These are phyloP conservation scores for Biscogniauxia sp. DNA, from an alignment of 2,329 filamentous ascomycete species.

Conservation along the genomic window DNA sequence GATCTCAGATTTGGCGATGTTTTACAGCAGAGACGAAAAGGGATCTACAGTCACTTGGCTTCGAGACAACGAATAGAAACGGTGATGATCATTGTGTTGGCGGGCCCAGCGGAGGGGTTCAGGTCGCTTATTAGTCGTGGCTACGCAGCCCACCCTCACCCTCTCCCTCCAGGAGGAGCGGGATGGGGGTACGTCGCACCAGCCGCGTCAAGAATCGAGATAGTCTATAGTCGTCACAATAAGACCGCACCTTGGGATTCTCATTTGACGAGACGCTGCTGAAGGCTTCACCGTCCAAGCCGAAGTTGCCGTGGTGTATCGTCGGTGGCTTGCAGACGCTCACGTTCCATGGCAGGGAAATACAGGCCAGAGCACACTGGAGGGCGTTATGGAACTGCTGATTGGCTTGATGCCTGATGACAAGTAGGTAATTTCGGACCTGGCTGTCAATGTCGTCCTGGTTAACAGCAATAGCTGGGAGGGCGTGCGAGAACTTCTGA, in stretches of 20 bases:
- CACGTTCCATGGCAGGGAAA: constrained; percentile 14
- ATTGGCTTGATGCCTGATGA: constrained; percentile 9
- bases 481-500: neutral
- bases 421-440: neutral
- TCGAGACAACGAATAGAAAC: constrained; percentile 5
- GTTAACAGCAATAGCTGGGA: neutral
- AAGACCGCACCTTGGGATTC: constrained; percentile 6
- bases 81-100: constrained; percentile 19
- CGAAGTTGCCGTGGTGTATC: constrained; percentile 22
- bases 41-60: constrained; percentile 18
- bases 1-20: constrained; percentile 22
- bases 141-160: constrained; percentile 10
- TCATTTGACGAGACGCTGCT: constrained; percentile 8
- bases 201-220: constrained; percentile 14
- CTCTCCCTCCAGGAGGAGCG: constrained; percentile 8
- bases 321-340: constrained; percentile 20
- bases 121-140: constrained; percentile 6
- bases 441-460: neutral
- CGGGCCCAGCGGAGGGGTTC: constrained; percentile 20
- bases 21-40: constrained; percentile 16
- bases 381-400: constrained; percentile 7
- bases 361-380: constrained; percentile 7
- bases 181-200: constrained; percentile 10
- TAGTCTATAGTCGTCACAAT: neutral
- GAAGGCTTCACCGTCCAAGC: constrained; percentile 18